Conservation (phyloP, 2,329 filamentous ascomycete genomes). For the Grosmannia clavigera region DNA sequence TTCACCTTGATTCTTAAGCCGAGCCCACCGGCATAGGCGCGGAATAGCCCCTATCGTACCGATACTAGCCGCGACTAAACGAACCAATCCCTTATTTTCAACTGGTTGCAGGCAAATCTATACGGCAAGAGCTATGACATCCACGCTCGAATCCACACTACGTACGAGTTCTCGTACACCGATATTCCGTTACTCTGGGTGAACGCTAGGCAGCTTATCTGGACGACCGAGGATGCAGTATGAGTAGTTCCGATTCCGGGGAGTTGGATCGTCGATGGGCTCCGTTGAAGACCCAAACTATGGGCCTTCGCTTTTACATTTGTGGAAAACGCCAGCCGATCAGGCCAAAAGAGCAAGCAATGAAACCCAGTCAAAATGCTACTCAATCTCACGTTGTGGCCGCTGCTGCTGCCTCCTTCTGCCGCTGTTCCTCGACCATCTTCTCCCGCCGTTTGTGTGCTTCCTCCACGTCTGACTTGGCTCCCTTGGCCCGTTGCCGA, state of each 20-base stretch:
- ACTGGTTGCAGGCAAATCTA: no score
- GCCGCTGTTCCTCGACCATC: slow-evolving; percentile 45
- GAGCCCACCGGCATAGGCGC: neutral
- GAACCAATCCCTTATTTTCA: neutral
- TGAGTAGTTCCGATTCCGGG: no score
- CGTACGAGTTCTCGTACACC: no score
- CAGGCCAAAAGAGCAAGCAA: neutral
- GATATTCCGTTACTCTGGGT: neutral
- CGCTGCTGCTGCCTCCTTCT: slow-evolving; percentile 20
- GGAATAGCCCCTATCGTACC: neutral
- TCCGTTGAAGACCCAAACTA: neutral
- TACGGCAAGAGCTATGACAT: neutral
- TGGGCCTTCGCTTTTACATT: neutral
- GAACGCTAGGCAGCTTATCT: neutral
- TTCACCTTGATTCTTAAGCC: neutral
- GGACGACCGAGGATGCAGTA: neutral
- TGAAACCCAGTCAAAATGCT: neutral
- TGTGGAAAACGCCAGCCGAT: neutral
- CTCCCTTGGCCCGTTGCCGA: slow-evolving; percentile 76
- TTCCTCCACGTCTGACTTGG: slow-evolving; percentile 69
- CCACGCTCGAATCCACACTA: neutral
- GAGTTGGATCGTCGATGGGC: neutral
- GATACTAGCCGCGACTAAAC: neutral
- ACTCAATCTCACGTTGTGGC: neutral
- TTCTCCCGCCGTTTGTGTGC: slow-evolving; percentile 49